A percentile compares a stretch with the other conserved stretches of the same genome.
These are phyloP conservation scores for Pholiota conissans DNA, from an alignment of 768 basidiomycete genomes.

Conservation along the genomic window DNA sequence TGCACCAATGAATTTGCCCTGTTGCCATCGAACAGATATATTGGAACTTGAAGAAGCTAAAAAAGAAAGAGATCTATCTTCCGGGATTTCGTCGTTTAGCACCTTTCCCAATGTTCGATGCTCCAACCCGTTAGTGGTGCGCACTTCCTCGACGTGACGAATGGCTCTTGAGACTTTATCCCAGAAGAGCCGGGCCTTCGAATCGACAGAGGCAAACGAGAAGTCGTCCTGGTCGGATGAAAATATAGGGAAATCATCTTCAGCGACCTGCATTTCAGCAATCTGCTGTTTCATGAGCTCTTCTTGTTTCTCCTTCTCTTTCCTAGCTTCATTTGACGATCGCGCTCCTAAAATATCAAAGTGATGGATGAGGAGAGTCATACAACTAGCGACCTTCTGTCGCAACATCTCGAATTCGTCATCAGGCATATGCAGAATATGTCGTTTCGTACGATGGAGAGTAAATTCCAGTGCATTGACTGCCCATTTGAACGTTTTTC, in stretches of 20 bases:
- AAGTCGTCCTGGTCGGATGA: conserved; percentile 36
- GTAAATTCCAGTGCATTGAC: conserved; percentile 95
- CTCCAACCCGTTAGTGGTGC: conserved; percentile 61
- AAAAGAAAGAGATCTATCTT: conserved; percentile 92
- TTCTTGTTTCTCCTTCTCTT: conserved; percentile 86
- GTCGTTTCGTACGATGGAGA: conserved; percentile 81
- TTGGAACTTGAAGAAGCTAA: conserved; percentile 95
- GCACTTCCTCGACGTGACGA: conserved; percentile 62
- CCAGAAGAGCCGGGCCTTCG: conserved; percentile 74
- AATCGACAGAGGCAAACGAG: conserved; percentile 48
- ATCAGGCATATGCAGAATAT: conserved; percentile 85
- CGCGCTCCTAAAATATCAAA: conserved; percentile 98
- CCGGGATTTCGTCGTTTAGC: conserved; percentile 88
- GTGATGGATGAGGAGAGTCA: conserved; percentile 95
- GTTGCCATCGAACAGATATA: conserved; percentile 96
- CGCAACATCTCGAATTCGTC: conserved; percentile 90
- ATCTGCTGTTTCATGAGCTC: conserved; percentile 56
- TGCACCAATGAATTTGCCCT: conserved; percentile 97
- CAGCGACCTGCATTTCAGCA: conserved; percentile 39
- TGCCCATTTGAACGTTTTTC: conserved; percentile 97
- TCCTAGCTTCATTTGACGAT: conserved; percentile 82
- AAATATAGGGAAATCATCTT: conserved; percentile 45
- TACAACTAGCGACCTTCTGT: conserved; percentile 91
- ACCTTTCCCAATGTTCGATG: conserved; percentile 87
- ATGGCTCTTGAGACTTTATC: conserved; percentile 65